phyloP scores from a whole-genome alignment of 2,329 filamentous ascomycete genomes.

The Annulohypoxylon truncatum region DNA sequence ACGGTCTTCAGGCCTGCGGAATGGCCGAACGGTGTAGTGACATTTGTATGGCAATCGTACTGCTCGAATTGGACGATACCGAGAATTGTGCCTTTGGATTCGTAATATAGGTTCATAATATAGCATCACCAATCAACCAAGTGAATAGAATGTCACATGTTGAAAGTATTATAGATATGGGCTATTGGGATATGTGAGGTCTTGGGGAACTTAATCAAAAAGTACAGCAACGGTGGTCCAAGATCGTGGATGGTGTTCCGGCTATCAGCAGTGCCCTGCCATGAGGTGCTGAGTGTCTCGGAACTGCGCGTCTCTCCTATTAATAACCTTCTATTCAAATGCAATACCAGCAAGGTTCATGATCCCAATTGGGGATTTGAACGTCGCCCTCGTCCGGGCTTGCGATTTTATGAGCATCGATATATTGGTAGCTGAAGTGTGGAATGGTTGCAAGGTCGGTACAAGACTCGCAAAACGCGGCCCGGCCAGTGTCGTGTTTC shows the following conservation, averaged over 20 bases:
- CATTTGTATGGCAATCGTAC: conserved; percentile 59
- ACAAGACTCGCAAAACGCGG: conserved; percentile 60
- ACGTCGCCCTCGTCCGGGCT: conserved; percentile 55
- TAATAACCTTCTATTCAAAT: neutral
- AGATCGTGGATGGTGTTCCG: conserved; percentile 55
- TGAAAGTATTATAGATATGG: conserved; percentile 58
- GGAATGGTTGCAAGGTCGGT: conserved; percentile 60
- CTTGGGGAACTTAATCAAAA: conserved; percentile 62
- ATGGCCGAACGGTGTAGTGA: conserved; percentile 62
- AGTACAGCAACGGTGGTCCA: conserved; percentile 57
- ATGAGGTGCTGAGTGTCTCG: conserved; percentile 62
- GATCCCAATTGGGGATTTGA: conserved; percentile 56
- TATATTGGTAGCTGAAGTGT: conserved; percentile 56
- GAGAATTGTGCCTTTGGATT: conserved; percentile 55
- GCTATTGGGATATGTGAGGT: conserved; percentile 62
- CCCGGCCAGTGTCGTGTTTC: conserved; percentile 52
- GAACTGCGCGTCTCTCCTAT: conserved; percentile 50
- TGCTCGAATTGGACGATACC: conserved; percentile 56
- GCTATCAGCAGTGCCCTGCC: conserved; percentile 58
- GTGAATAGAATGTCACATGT: conserved; percentile 54
- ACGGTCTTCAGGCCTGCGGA: conserved; percentile 55
- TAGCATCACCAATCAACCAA: conserved; percentile 53
- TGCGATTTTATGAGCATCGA: conserved; percentile 62
- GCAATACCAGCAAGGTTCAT: neutral
- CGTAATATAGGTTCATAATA: conserved; percentile 57